A percentile compares a stretch with the other conserved stretches of the same genome.
Evolutionary conservation across 441 rosid genomes (phyloP).

Genomic region (Viola pubescens): DNA sequence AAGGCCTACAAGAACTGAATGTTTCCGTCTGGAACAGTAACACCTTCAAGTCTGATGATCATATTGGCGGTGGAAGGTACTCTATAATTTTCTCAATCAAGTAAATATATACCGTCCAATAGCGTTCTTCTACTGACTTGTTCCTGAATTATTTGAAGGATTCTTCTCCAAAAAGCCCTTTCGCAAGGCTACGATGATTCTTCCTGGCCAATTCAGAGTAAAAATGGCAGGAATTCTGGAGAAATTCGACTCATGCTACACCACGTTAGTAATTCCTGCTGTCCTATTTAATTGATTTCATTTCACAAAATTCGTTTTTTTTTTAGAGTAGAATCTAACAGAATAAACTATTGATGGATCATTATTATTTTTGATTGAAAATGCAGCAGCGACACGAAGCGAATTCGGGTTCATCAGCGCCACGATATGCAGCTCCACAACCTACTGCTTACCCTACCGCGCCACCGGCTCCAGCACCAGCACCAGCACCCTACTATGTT

Average conservation of each 20-base stretch:
- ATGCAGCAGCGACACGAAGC: constrained; percentile 3
- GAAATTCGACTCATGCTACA: constrained; percentile 37
- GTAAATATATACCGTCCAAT: background rate
- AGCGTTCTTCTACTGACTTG: background rate
- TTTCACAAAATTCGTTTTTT: background rate
- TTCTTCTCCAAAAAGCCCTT: constrained; percentile 44
- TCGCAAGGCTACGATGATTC: constrained; percentile 44
- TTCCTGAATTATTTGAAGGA: constrained; percentile 14
- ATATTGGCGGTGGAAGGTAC: constrained; percentile 46
- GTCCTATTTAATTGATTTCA: background rate
- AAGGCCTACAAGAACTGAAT: constrained; percentile 40
- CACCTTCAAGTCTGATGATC: constrained; percentile 38
- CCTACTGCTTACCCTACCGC: background rate
- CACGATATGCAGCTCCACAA: constrained; percentile 10
- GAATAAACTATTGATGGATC: no score
- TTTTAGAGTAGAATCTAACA: no score
- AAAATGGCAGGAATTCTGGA: constrained; percentile 44
- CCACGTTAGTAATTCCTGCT: constrained; percentile 1
- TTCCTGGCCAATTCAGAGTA: constrained; percentile 35
- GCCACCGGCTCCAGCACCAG: no score
- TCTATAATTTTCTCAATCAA: background rate
- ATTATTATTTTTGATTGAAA: background rate
- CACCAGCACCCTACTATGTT: background rate
- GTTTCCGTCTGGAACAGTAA: constrained; percentile 43
- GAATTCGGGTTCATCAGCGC: constrained; percentile 13